Conservation (phyloP, 164 flowering plant species). For the Chimonanthus salicifolius region DNA sequence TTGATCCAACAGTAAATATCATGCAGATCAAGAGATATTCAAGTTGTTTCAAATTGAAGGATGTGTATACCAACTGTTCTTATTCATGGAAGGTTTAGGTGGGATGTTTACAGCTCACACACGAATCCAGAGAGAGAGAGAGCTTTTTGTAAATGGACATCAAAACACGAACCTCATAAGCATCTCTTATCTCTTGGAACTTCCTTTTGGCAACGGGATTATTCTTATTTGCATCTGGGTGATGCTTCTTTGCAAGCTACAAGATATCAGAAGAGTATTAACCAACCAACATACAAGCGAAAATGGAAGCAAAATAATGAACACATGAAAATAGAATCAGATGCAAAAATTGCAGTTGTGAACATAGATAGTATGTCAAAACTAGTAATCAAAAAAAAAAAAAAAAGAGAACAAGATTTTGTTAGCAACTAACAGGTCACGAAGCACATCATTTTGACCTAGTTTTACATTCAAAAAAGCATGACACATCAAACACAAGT, state of each 20-base stretch:
- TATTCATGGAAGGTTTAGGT: too few relatives aligned
- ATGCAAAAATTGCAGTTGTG: not conserved
- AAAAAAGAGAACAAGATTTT: not conserved
- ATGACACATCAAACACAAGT: too few relatives aligned
- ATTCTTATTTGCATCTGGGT: constrained; percentile 86
- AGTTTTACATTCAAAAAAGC: too few relatives aligned
- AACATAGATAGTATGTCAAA: not conserved
- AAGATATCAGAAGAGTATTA: constrained; percentile 4
- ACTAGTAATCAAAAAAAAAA: not conserved
- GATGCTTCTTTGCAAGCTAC: constrained; percentile 95
- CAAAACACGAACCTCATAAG: constrained; percentile 67
- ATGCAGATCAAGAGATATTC: too few relatives aligned
- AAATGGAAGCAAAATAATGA: not conserved
- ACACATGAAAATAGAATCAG: not conserved
- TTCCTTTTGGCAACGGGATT: constrained; percentile 79
- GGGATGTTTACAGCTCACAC: not conserved
- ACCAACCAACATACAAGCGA: not conserved
- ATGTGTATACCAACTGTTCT: too few relatives aligned
- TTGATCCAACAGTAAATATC: too few relatives aligned
- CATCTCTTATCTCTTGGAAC: constrained; percentile 95
- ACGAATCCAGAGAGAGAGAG: not conserved
- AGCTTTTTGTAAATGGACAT: constrained; percentile 1
- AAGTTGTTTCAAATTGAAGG: too few relatives aligned
- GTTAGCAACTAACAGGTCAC: too few relatives aligned
- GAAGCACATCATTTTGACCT: too few relatives aligned